Base-by-base conservation (phyloP, 148 eudicot genomes). In the Rhododendron williamsianum region DNA sequence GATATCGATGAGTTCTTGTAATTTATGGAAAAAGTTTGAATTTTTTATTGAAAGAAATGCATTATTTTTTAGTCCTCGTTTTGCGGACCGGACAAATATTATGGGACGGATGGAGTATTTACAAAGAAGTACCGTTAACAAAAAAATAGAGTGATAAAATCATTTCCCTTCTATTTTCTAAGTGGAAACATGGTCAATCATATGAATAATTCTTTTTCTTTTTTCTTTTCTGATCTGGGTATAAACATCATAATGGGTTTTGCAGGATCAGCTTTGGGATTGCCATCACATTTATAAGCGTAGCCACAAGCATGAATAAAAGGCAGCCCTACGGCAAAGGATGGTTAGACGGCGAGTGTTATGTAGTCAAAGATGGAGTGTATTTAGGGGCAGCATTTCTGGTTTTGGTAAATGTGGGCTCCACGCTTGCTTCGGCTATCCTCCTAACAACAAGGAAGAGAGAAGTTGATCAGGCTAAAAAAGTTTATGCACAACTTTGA, bases 331-430 rank as follows among this genome's bases (percentile, higher is more conserved):
- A 89, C 46, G 94, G 95, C 38, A 88, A 93, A 87, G 98, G 97
- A 54, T 95, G 98, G 98, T 21, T 93, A 41, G 83, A 92, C 81
- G 95, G 95, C 3, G 93, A 92, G 27, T 95, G 98, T 74, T 95
- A 94, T 82, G 19, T 95, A 0, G 95, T 95, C 0, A 95, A 89
- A 88, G 88, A 93, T 69, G 95, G 97, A 8, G 88, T 94, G 23
- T 95, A 87, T 81, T n/a, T 84, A 78, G 93, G 88, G 48, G 89
- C 98, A 3, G 88, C 90, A 3, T n/a, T 90, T 18, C 83, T 93
- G 67, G 89, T 89, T 21, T 73, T 94, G 27, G 4, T 94, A 51
- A 85, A 91, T 51, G 56, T 91, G 11, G 91, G 89, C 23, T 92
- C 89, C 49, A 91, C 88, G 51, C 73, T 90, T 4, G 82, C 82